phyloP scores from a whole-genome alignment of 208 protist species.

The Wallacemonas sp. region DNA sequence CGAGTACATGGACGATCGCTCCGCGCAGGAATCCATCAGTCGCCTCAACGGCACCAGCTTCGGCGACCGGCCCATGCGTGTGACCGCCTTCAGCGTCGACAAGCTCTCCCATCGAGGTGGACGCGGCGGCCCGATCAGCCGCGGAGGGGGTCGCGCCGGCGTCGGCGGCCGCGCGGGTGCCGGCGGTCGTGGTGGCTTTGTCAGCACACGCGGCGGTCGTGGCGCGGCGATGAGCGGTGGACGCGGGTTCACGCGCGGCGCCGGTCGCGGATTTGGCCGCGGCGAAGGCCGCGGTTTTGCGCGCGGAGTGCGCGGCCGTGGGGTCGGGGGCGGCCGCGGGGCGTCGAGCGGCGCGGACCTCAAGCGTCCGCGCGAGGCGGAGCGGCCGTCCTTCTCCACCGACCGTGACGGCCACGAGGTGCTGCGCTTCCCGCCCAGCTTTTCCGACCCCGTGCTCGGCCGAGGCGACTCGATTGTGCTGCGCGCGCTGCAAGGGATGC shows the following conservation, averaged over 20 bases:
- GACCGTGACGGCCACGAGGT: constrained; percentile 31
- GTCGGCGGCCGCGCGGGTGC: constrained; percentile 22
- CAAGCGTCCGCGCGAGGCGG: constrained; percentile 8
- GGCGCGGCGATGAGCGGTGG: constrained; percentile 10
- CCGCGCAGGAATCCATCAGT: constrained; percentile 71
- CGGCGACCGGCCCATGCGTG: constrained; percentile 70
- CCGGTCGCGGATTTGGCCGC: constrained; percentile 20
- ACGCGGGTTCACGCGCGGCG: constrained; percentile 18
- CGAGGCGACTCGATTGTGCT: constrained; percentile 58
- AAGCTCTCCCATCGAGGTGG: constrained; percentile 26
- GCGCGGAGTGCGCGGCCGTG: constrained; percentile 16
- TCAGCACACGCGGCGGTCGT: background rate
- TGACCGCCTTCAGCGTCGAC: constrained; percentile 38
- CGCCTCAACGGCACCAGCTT: constrained; percentile 78
- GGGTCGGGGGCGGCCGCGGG: background rate
- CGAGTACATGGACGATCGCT: constrained; percentile 78
- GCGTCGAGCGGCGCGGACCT: background rate
- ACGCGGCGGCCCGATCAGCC: constrained; percentile 19
- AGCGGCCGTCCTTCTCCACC: constrained; percentile 5
- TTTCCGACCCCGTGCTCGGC: constrained; percentile 65
- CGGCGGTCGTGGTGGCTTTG: background rate
- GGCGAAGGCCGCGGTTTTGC: constrained; percentile 11
- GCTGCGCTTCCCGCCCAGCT: constrained; percentile 61
- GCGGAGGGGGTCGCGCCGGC: constrained; percentile 21
- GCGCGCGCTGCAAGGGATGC: constrained; percentile 50